A percentile compares a stretch with the other conserved stretches of the same genome.
Evolutionary conservation across 352 stramenopile species (phyloP).

Genomic region (Phytophthora chlamydospora): DNA sequence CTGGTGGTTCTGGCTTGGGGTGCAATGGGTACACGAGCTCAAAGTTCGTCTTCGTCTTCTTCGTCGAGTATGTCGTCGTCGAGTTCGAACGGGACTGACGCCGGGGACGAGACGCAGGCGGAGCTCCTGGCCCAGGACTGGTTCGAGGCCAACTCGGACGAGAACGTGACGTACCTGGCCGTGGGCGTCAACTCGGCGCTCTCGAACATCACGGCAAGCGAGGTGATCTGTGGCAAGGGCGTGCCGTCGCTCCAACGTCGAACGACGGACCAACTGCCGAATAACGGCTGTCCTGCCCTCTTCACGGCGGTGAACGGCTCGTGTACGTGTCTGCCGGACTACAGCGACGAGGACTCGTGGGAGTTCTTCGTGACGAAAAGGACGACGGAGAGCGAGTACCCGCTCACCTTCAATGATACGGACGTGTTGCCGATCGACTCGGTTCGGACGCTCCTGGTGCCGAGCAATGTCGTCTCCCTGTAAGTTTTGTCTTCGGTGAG

Average conservation of each 20-base stretch:
- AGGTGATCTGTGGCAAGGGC: conserved; percentile 38
- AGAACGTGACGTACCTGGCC: conserved; percentile 42
- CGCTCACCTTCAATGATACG: conserved; percentile 15
- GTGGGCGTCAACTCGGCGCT: conserved; percentile 38
- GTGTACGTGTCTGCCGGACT: conserved; percentile 49
- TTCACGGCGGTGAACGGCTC: conserved; percentile 46
- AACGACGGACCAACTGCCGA: conserved; percentile 25
- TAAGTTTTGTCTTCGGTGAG: conserved; percentile 11
- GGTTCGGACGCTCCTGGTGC: conserved; percentile 45
- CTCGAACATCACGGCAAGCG: conserved; percentile 31
- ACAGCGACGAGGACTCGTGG: conserved; percentile 27
- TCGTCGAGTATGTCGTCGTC: conserved; percentile 13
- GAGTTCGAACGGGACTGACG: background rate
- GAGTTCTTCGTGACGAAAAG: conserved; percentile 38
- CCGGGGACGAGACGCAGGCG: conserved; percentile 15
- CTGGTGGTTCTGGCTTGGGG: background rate
- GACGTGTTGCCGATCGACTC: conserved; percentile 39
- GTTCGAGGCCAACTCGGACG: conserved; percentile 39
- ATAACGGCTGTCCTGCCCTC: conserved; percentile 42
- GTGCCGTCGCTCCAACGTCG: conserved; percentile 44
- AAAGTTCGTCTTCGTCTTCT: conserved; percentile 20
- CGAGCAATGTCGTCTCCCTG: conserved; percentile 35
- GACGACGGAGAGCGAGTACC: conserved; percentile 8
- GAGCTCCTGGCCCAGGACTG: conserved; percentile 36
- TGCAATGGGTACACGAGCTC: background rate